Conservation (phyloP, 139 green algal genomes). For the Micromonas pusilla region DNA sequence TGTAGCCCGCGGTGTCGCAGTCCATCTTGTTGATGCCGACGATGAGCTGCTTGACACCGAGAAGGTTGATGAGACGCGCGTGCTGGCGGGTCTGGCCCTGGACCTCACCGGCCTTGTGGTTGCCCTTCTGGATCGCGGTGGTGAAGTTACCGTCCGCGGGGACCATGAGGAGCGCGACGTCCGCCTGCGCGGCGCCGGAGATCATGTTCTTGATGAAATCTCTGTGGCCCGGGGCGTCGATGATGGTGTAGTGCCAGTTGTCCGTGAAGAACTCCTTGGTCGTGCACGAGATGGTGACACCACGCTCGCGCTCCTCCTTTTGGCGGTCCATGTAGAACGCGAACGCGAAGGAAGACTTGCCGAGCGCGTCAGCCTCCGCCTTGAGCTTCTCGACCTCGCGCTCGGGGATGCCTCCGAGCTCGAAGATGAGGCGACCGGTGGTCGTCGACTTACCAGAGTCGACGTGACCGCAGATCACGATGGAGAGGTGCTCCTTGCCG, state of each 20-base stretch:
- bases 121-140: constrained; percentile 94
- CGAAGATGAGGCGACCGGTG: constrained; percentile 93
- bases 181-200: constrained; percentile 87
- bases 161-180: constrained; percentile 43
- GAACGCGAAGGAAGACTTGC: constrained; percentile 89
- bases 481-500: constrained; percentile 53
- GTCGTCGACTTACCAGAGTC: constrained; percentile 96
- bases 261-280: constrained; percentile 99
- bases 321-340: constrained; percentile 87
- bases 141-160: constrained; percentile 82
- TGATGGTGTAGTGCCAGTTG: constrained; percentile 95
- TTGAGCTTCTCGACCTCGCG: constrained; percentile 95
- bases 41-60: constrained; percentile 98
- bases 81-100: constrained; percentile 99
- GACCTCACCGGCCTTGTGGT: constrained; percentile 91
- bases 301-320: constrained; percentile 70
- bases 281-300: constrained; percentile 76
- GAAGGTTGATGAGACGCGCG: constrained; percentile 90
- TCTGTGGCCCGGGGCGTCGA: constrained; percentile 71
- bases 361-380: constrained; percentile 71
- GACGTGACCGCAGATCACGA: constrained; percentile 76
- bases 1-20: constrained; percentile 82
- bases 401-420: constrained; percentile 97
- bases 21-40: constrained; percentile 87
- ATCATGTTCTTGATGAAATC: constrained; percentile 99